Percentiles rank a stretch among this genome's conserved stretches.
phyloP scores from a whole-genome alignment of 2,329 filamentous ascomycete genomes.

The Stemphylium lycopersici region DNA sequence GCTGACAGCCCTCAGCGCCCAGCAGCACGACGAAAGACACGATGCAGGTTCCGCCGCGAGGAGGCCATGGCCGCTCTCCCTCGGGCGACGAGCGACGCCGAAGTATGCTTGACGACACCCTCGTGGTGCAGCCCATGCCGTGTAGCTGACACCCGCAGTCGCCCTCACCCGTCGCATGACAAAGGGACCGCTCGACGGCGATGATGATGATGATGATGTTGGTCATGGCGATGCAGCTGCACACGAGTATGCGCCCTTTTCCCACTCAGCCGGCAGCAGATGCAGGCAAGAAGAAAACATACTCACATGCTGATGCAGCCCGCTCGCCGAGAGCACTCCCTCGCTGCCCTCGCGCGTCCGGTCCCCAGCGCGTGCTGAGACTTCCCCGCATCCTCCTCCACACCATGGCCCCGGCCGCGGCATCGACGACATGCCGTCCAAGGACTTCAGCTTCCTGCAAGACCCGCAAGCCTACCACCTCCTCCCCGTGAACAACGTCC shows the following conservation, averaged over 20 bases:
- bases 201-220: constrained; percentile 63
- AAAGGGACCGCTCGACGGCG: constrained; percentile 71
- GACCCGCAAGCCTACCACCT: constrained; percentile 64
- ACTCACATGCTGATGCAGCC: constrained; percentile 27
- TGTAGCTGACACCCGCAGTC: constrained; percentile 46
- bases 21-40: neutral
- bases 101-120: constrained; percentile 18
- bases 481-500: constrained; percentile 67
- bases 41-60: constrained; percentile 19
- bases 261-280: constrained; percentile 10
- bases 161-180: constrained; percentile 72
- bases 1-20: constrained; percentile 1
- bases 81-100: constrained; percentile 42
- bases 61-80: constrained; percentile 38
- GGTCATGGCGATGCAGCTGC: constrained; percentile 61
- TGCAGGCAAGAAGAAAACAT: neutral
- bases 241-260: constrained; percentile 62
- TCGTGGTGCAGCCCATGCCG: neutral
- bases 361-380: constrained; percentile 26
- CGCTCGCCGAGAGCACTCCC: constrained; percentile 24
- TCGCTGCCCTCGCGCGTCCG: constrained; percentile 26
- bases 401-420: constrained; percentile 26
- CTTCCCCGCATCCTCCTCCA: constrained; percentile 27
- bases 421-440: constrained; percentile 53
- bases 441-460: constrained; percentile 68